Evolutionary conservation across 805 yeast genomes (phyloP).

Genomic region (Cyberlindnera nakhonratchasimensis): DNA sequence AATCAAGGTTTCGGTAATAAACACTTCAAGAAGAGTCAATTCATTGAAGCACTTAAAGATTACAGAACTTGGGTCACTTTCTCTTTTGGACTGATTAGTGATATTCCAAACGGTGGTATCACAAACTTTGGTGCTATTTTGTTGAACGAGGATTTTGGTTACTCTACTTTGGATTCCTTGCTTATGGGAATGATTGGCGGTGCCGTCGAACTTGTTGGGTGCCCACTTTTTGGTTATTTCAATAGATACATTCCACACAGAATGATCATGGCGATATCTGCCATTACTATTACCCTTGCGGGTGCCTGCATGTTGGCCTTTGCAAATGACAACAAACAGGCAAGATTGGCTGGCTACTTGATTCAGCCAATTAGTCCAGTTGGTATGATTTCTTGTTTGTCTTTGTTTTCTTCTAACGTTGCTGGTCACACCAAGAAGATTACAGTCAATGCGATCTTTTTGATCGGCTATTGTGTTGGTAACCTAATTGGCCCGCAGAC

Average conservation of each 20-base stretch:
- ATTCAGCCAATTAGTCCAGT: constrained; percentile 16
- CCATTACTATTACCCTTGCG: constrained; percentile 1
- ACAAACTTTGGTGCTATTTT: constrained; percentile 20
- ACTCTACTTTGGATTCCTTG: constrained; percentile 34
- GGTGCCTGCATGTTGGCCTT: constrained; percentile 35
- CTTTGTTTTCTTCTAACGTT: constrained; percentile 25
- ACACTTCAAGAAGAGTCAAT: constrained; percentile 51
- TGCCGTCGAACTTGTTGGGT: constrained; percentile 12
- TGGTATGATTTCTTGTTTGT: constrained; percentile 12
- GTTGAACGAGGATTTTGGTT: constrained; percentile 22
- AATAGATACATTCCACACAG: constrained; percentile 5
- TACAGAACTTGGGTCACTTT: constrained; percentile 46
- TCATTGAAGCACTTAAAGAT: constrained; percentile 49
- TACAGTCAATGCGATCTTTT: constrained; percentile 14
- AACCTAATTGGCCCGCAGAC: constrained; percentile 67
- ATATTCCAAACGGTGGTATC: constrained; percentile 52
- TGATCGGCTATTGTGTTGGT: constrained; percentile 18
- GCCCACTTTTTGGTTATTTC: constrained; percentile 10
- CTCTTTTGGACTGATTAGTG: constrained; percentile 36
- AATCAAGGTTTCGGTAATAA: constrained; percentile 57
- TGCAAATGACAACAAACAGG: constrained; percentile 22
- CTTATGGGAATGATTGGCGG: constrained; percentile 30
- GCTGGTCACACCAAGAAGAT: constrained; percentile 19
- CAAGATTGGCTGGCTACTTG: constrained; percentile 32
- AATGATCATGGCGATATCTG: constrained; percentile 6